Evolutionary conservation across 305 asterid genomes (phyloP).

Genomic region (Caryopteris hybrid): DNA sequence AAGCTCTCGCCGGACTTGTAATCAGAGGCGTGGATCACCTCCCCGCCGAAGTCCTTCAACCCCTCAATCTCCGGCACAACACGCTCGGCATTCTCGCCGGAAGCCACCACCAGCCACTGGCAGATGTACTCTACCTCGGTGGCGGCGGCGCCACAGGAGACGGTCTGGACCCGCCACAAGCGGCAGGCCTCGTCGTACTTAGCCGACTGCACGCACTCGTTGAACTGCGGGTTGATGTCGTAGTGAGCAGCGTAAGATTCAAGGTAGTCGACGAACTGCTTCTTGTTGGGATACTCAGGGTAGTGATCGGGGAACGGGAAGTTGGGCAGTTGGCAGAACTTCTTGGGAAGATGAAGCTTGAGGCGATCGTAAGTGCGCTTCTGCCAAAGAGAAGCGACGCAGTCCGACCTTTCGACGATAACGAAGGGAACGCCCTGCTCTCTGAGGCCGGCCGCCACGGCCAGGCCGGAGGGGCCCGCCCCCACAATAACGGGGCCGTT

Average conservation of each 20-base stretch:
- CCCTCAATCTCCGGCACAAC: slow-evolving; percentile 57
- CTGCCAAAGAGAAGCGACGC: slow-evolving; percentile 64
- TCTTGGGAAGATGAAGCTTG: slow-evolving; percentile 57
- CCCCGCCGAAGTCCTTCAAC: slow-evolving; percentile 46
- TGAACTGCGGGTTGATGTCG: slow-evolving; percentile 43
- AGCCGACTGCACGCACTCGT: slow-evolving; percentile 50
- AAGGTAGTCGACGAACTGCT: slow-evolving; percentile 44
- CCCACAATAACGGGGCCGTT: slow-evolving; percentile 61
- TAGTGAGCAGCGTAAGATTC: slow-evolving; percentile 39
- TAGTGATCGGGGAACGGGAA: slow-evolving; percentile 50
- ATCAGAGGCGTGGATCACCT: slow-evolving; percentile 55
- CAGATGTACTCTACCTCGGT: slow-evolving; percentile 54
- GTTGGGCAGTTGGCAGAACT: slow-evolving; percentile 54
- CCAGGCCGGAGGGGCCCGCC: slow-evolving; percentile 66
- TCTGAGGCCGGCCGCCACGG: slow-evolving; percentile 53
- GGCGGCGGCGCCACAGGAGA: slow-evolving; percentile 3
- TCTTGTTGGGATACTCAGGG: slow-evolving; percentile 50
- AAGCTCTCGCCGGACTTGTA: slow-evolving; percentile 52
- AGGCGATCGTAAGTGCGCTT: slow-evolving; percentile 53
- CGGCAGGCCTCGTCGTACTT: slow-evolving; percentile 47
- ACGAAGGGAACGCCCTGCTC: slow-evolving; percentile 51
- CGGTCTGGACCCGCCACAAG: slow-evolving; percentile 45
- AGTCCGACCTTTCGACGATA: slow-evolving; percentile 45
- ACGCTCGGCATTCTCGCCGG: slow-evolving; percentile 62
- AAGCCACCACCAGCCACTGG: slow-evolving; percentile 61